These are phyloP conservation scores for Escallonia rubra DNA, from an alignment of 129 eudicot genomes.

Conservation along the genomic window DNA sequence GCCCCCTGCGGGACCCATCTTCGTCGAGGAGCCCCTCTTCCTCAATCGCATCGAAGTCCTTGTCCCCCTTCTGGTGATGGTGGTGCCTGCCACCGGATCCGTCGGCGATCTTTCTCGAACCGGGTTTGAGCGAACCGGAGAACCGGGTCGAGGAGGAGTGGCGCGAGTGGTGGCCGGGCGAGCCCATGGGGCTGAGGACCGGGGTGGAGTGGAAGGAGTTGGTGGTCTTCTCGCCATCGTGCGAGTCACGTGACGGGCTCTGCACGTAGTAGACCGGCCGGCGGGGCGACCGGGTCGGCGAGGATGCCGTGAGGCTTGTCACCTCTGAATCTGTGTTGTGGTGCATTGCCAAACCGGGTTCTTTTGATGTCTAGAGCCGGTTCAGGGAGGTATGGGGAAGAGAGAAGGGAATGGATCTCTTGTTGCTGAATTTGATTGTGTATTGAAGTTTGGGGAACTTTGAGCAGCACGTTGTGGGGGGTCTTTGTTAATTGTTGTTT, in stretches of 20 bases:
- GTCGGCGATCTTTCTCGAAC: slow-evolving; percentile 48
- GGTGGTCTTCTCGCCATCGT: slow-evolving; percentile 96
- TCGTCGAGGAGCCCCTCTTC: slow-evolving; percentile 92
- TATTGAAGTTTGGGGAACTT: neutral
- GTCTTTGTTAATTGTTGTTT: slow-evolving; percentile 18
- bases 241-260: slow-evolving; percentile 93
- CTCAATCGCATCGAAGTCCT: slow-evolving; percentile 85
- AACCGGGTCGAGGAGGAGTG: slow-evolving; percentile 93
- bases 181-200: slow-evolving; percentile 86
- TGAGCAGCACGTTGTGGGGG: slow-evolving; percentile 10
- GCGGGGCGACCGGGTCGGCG: slow-evolving; percentile 76
- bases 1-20: slow-evolving; percentile 32
- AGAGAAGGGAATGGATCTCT: slow-evolving; percentile 20
- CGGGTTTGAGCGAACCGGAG: slow-evolving; percentile 94
- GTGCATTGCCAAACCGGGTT: slow-evolving; percentile 53
- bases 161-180: slow-evolving; percentile 95
- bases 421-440: neutral
- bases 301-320: slow-evolving; percentile 87
- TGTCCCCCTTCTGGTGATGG: slow-evolving; percentile 43
- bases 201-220: slow-evolving; percentile 98
- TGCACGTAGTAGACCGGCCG: slow-evolving; percentile 90
- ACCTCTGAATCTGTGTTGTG: slow-evolving; percentile 93
- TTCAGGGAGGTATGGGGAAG: neutral
- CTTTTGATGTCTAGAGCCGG: slow-evolving; percentile 9
- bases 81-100: slow-evolving; percentile 23